phyloP scores from a whole-genome alignment of 108 stramenopile genomes.

The Pseudonitzschia pungens region DNA sequence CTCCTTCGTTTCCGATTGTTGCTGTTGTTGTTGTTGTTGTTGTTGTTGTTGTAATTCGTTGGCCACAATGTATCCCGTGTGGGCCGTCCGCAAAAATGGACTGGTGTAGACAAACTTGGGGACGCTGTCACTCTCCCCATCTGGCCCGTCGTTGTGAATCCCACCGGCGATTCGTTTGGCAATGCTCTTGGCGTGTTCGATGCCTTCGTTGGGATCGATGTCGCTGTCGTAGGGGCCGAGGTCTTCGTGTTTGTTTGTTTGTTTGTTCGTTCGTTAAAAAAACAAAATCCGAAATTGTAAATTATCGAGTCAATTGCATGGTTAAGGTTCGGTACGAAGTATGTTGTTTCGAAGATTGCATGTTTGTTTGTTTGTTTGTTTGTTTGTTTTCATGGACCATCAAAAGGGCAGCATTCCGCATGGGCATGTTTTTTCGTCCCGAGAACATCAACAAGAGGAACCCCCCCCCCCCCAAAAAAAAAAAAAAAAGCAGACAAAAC shows the following conservation, averaged over 20 bases:
- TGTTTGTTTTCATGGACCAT: no score
- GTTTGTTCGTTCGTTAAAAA: background rate
- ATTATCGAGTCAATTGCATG: no score
- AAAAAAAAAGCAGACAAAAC: no score
- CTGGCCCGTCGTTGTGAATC: slow-evolving; percentile 12
- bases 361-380: no score
- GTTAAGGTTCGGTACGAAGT: no score
- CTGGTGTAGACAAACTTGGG: slow-evolving; percentile 56
- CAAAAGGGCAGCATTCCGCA: no score
- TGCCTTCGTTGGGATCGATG: slow-evolving; percentile 59
- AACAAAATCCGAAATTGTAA: background rate
- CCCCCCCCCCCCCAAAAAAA: no score
- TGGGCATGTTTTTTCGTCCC: no score
- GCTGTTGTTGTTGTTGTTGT: background rate
- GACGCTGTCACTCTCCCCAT: slow-evolving; percentile 1
- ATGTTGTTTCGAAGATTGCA: no score
- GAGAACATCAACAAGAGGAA: no score
- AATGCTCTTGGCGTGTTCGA: slow-evolving; percentile 60
- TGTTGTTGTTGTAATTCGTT: slow-evolving; percentile 6
- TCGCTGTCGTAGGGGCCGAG: slow-evolving; percentile 49
- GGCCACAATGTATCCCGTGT: slow-evolving; percentile 70
- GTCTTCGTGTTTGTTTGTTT: background rate
- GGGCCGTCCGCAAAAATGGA: slow-evolving; percentile 57
- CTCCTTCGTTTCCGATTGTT: background rate
- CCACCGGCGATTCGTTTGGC: slow-evolving; percentile 45